Evolutionary conservation across 208 protist genomes (phyloP).

Genomic region (Leishmania lainsoni): DNA sequence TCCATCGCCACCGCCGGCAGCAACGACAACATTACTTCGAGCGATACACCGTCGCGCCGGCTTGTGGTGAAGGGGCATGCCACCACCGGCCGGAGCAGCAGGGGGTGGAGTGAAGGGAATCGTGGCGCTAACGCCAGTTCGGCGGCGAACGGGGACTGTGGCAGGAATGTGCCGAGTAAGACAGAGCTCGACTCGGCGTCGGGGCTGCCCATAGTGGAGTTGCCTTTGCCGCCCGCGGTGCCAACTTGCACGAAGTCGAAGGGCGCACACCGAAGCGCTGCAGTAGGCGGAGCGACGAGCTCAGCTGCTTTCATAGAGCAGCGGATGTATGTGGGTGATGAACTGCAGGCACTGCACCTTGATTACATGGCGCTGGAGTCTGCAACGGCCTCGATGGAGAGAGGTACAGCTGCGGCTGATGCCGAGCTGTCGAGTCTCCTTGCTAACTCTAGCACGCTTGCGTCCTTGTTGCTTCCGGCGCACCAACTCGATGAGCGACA

Average conservation of each 20-base stretch:
- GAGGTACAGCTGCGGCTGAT: background rate
- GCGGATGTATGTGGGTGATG: constrained; percentile 22
- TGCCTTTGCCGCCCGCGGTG: background rate
- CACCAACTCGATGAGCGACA: background rate
- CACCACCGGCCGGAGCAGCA: no score
- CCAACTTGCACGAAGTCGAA: background rate
- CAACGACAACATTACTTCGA: background rate
- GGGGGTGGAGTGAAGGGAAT: background rate
- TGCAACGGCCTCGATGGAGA: background rate
- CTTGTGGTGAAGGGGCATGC: background rate
- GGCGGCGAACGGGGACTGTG: background rate
- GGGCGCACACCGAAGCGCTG: background rate
- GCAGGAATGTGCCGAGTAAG: background rate
- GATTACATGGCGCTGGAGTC: constrained; percentile 19
- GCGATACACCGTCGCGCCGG: background rate
- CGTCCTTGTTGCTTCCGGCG: background rate
- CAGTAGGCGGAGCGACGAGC: background rate
- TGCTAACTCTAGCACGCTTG: background rate
- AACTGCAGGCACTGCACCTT: constrained; percentile 28
- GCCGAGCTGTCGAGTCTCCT: background rate
- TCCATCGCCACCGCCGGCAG: background rate
- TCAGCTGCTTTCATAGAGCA: background rate
- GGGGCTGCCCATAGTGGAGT: background rate
- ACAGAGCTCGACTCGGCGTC: background rate
- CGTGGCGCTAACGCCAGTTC: background rate